phyloP scores from a whole-genome alignment of 1,284 basidiomycete genomes.

The Puccinia triticina region DNA sequence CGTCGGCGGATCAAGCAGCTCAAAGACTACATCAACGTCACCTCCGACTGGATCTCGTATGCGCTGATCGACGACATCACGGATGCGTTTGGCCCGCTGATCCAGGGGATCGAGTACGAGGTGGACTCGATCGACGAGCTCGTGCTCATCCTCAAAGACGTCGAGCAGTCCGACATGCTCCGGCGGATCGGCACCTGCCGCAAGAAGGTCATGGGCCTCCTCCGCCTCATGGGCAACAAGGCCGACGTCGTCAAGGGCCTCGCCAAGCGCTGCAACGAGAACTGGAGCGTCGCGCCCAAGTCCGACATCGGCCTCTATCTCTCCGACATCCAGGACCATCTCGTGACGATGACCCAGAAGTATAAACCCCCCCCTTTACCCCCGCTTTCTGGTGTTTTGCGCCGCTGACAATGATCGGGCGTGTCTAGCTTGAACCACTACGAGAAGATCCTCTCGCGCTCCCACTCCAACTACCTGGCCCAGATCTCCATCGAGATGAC shows the following conservation, averaged over 20 bases:
- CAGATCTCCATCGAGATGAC: conserved; percentile 96
- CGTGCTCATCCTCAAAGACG: conserved; percentile 88
- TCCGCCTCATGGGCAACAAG: conserved; percentile 96
- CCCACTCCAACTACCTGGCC: conserved; percentile 98
- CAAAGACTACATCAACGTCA: conserved; percentile 98
- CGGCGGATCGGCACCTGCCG: conserved; percentile 91
- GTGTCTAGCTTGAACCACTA: conserved; percentile 90
- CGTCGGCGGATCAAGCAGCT: conserved; percentile 97
- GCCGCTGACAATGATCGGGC: no score
- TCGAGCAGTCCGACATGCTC: conserved; percentile 79
- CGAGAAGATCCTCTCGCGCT: conserved; percentile 96
- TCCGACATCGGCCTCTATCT: conserved; percentile 95
- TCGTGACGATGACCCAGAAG: conserved; percentile 99
- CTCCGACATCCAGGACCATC: conserved; percentile 93
- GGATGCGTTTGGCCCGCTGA: conserved; percentile 96
- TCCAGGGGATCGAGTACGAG: conserved; percentile 98
- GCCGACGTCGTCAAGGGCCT: conserved; percentile 99
- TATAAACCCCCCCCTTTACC: conserved; percentile 31
- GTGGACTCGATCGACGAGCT: conserved; percentile 99
- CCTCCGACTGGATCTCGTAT: conserved; percentile 99
- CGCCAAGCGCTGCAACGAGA: conserved; percentile 95
- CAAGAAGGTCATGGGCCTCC: conserved; percentile 98
- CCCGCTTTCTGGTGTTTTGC: background rate
- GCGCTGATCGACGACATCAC: conserved; percentile 99
- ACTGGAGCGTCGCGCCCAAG: conserved; percentile 97